Base-by-base conservation (phyloP, 148 eudicot genomes). In the Simmondsia chinensis region DNA sequence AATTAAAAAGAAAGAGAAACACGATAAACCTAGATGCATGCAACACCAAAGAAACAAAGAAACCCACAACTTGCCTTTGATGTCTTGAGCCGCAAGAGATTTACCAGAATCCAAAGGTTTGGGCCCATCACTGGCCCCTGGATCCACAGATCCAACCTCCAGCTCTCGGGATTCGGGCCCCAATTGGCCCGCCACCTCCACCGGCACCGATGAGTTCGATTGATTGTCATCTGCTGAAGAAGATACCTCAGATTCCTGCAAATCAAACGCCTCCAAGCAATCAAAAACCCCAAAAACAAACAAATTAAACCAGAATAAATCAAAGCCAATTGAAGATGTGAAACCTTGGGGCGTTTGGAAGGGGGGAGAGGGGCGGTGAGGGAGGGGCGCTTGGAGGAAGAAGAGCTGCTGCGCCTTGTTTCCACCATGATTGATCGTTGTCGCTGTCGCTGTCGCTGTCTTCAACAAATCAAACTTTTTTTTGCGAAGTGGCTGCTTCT, bases 341-440 rank as follows among this genome's bases (percentile, higher is more conserved):
- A 12, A 25, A 85, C 95, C 89, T 85, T 85, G 9, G 86, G 55
- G 20, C 95, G 73, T 61, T 85, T 85, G 0, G 79, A 74, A 3
- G 47, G 56, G 28, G 80, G 83, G 5, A 65, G 51, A 33, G 86
- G 52, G 13, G 87, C 69, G 1, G 73, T 61, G 4, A 78, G 72
- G 9, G n/a, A n/a, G n/a, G 81, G 70, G 2, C 91, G 87, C 46
- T 85, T 85, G 10, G 95, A 72, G 2, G 91, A 69, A 24, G 95
- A 75, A 27, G 89, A 74, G 60, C 91, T 68, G 16, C 95, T 63
- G 5, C 95, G 72, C 45, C 83, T 59, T 20, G 95, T 85, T 59
- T 81, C 91, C 18, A 85, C 95, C 95, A 85, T 85, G 27, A 36
- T 47, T 52, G 31, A 26, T 9, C 15, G 9, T 1, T 12, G 16